Evolutionary conservation across 1,284 basidiomycete species (phyloP).

Genomic region (Ceratobasidium sp.): DNA sequence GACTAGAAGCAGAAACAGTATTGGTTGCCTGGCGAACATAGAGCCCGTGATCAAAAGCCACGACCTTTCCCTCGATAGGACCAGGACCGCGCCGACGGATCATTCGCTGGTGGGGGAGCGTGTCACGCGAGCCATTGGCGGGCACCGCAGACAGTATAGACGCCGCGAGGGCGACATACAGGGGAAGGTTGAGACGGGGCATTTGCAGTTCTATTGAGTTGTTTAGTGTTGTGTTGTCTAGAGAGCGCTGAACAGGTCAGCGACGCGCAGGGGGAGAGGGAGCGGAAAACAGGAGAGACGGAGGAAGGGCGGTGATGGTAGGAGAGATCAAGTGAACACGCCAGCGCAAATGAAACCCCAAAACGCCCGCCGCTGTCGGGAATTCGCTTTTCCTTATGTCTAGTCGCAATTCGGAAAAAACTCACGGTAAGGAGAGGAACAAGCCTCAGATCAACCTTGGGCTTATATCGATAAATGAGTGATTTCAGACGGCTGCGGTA

Average conservation of each 20-base stretch:
- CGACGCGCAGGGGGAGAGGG: neutral
- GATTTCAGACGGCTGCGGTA: neutral
- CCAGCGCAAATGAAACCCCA: conserved; percentile 34
- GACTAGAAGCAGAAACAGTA: neutral
- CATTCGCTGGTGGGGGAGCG: conserved; percentile 35
- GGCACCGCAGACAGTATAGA: conserved; percentile 4
- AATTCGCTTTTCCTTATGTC: neutral
- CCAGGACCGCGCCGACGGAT: conserved; percentile 26
- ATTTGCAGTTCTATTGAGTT: neutral
- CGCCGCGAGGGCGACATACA: conserved; percentile 31
- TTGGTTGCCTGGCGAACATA: neutral
- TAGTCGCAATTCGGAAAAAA: conserved; percentile 7
- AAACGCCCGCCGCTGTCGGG: neutral
- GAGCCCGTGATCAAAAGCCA: neutral
- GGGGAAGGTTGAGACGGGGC: conserved; percentile 35
- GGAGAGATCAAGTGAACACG: neutral
- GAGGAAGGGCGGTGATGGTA: neutral
- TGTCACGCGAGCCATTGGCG: conserved; percentile 16
- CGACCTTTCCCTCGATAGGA: neutral
- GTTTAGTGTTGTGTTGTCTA: neutral
- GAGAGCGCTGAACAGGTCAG: neutral
- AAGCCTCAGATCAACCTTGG: conserved; percentile 37
- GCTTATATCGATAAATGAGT: conserved; percentile 36
- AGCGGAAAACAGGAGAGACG: neutral
- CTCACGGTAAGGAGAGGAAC: conserved; percentile 37